Base-by-base conservation (phyloP, 2,329 filamentous ascomycete genomes). In the Diaporthe humulicola region DNA sequence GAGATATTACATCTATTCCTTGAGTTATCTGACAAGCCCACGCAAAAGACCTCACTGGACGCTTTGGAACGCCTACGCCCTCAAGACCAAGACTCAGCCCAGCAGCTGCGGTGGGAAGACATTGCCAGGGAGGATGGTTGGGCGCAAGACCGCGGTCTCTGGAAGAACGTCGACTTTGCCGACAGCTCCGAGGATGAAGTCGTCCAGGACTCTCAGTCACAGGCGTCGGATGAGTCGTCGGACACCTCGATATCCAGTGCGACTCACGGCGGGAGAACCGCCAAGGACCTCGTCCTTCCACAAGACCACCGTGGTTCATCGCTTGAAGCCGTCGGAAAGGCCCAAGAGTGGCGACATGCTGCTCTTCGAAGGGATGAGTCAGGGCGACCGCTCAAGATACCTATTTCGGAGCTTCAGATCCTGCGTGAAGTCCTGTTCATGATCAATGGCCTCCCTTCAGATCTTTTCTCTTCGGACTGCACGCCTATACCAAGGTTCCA, bases 391-490 rank as follows among this genome's bases (percentile, higher is more conserved):
- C 83, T 82, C 42, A 88, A 87, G 73, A 81, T 86, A 0, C 79
- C 83, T 1, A 86, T 96, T 8, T 90, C 93, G 0, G 96, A 98
- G 81, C 86, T 94, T 1, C 92, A 96, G 77, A 86, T 92, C 15
- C 85, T 96, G 36, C 91, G 95, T 64, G 95, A 98, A 80, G 90
- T 91, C 0, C 86, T 98, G 0, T 96, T 95, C 79, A 97, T 98
- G 94, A 88, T 98, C 0, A 90, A 91, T 71, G 96, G 96, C 0
- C 85, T 97, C 5, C 89, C 92, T 8, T 96, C 94, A 3, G 93
- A 91, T 2, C 81, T 98, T 1, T 98, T 96, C 79, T 85, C 84
- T 73, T 30, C 78, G 4, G 80, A 86, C 66, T 86, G 84, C 19
- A 77, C 81, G 9, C 85, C 86, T 0, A 81, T 83, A 2, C 79